phyloP scores from a whole-genome alignment of 75 land plant genomes.

The Chamaecyparis obtusa region DNA sequence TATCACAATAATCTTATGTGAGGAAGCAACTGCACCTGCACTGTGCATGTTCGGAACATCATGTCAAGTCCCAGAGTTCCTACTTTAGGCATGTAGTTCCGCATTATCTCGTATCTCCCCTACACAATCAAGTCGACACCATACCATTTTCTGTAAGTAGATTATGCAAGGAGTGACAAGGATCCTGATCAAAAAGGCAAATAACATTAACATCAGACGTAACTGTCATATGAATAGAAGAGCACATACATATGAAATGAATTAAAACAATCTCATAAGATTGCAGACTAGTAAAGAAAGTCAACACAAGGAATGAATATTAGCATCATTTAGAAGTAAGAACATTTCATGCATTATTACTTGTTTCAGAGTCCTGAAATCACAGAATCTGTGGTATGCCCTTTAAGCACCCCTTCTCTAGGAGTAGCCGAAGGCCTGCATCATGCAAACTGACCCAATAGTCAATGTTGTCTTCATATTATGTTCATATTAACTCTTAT shows the following conservation, averaged over 20 bases:
- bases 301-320: neutral
- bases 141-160: neutral
- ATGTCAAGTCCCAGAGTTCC: constrained; percentile 92
- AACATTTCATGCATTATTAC: neutral
- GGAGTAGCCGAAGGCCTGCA: neutral
- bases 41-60: constrained; percentile 99
- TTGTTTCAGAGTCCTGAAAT: neutral
- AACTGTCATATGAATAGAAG: neutral
- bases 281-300: neutral
- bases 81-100: constrained; percentile 97
- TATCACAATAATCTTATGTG: neutral
- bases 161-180: neutral
- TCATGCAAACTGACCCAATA: neutral
- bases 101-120: constrained; percentile 98
- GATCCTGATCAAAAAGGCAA: neutral
- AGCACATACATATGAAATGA: neutral
- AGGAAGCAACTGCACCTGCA: constrained; percentile 61
- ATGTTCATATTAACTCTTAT: neutral
- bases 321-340: neutral
- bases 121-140: constrained; percentile 24
- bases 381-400: neutral
- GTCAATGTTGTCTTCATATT: neutral
- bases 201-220: neutral
- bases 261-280: neutral
- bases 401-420: neutral